Conservation (phyloP, 495 filamentous ascomycete species). For the Mytilinidion resinicola region DNA sequence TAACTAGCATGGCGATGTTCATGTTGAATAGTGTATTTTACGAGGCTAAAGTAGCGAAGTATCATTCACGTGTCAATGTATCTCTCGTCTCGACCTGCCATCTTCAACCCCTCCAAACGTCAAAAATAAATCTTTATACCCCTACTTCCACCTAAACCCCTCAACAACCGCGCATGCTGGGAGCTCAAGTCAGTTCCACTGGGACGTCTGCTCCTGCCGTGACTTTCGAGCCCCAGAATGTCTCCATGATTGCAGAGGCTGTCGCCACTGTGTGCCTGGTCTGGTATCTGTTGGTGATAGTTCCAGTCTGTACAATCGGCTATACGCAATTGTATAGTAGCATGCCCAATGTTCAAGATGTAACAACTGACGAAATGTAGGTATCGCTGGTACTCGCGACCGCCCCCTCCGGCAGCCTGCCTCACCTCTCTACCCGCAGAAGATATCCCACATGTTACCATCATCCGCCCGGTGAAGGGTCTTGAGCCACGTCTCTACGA, state of each 20-base stretch:
- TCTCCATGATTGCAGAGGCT: neutral
- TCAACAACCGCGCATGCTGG: neutral
- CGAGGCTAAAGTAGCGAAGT: no score
- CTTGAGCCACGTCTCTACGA: slow-evolving; percentile 86
- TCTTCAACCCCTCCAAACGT: no score
- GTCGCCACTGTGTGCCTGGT: slow-evolving; percentile 36
- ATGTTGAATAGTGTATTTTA: no score
- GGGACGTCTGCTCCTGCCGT: neutral
- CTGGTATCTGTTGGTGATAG: slow-evolving; percentile 50
- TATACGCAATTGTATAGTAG: slow-evolving; percentile 51
- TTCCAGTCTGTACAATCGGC: slow-evolving; percentile 50
- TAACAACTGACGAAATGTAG: neutral
- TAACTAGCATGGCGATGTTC: no score
- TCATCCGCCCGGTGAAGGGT: slow-evolving; percentile 90
- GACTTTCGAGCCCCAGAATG: neutral
- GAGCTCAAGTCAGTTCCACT: neutral
- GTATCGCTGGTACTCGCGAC: slow-evolving; percentile 20
- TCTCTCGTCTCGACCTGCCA: no score
- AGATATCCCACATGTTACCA: slow-evolving; percentile 67
- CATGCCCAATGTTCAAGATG: neutral
- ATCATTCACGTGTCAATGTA: no score
- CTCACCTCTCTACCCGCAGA: slow-evolving; percentile 10
- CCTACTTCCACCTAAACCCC: no score
- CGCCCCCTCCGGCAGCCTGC: slow-evolving; percentile 13
- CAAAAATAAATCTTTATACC: no score